These are phyloP conservation scores for Carex kokanica DNA, from an alignment of 176 grass and related monocot species.

Conservation along the genomic window DNA sequence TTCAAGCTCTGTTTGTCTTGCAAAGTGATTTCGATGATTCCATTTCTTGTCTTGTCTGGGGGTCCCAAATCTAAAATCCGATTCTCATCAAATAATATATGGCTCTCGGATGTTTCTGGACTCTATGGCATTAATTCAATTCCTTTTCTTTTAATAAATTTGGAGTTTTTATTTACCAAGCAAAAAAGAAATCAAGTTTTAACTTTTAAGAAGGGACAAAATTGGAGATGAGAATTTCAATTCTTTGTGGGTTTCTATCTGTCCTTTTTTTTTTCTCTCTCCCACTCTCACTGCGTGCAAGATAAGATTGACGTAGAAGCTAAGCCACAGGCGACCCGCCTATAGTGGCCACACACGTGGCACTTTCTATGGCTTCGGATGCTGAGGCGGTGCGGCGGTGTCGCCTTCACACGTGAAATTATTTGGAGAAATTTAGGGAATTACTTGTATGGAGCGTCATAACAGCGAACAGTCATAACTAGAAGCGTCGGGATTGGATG, in stretches of 20 bases:
- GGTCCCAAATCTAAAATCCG: not conserved
- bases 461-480: not conserved
- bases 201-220: not conserved
- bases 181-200: not conserved
- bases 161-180: too few relatives aligned
- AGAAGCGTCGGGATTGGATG: not conserved
- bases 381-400: not conserved
- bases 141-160: not conserved
- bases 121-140: not conserved
- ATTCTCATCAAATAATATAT: not conserved
- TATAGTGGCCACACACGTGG: not conserved
- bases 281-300: not conserved
- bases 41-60: not conserved
- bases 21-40: not conserved
- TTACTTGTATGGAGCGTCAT: not conserved
- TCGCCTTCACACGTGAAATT: not conserved
- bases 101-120: not conserved
- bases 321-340: not conserved
- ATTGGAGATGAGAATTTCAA: constrained; percentile 6
- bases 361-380: not conserved
- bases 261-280: not conserved
- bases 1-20: not conserved
- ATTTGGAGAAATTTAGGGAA: not conserved
- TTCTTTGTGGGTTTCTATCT: not conserved
- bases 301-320: constrained; percentile 20